These are phyloP conservation scores for Teratosphaeria epicoccoides DNA, from an alignment of 2,329 filamentous ascomycete species.

Conservation along the genomic window DNA sequence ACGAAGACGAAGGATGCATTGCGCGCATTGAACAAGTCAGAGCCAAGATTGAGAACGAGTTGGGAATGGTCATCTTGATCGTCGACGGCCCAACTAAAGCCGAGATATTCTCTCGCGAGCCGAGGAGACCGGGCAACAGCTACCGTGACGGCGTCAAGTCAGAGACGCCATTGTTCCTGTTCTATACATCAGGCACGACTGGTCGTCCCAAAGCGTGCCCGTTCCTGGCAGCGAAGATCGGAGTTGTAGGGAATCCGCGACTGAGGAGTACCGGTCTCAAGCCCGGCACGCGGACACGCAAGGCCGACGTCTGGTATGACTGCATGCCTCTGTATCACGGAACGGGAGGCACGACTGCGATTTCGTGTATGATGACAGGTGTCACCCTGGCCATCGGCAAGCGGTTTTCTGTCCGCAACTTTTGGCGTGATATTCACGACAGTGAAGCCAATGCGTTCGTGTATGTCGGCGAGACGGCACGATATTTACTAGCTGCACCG, in stretches of 20 bases:
- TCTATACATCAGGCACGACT: slow-evolving; percentile 70
- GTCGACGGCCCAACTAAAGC: slow-evolving; percentile 41
- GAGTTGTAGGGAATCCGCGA: slow-evolving; percentile 28
- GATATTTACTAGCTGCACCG: slow-evolving; percentile 61
- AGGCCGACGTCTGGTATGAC: slow-evolving; percentile 56
- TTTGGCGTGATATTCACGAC: slow-evolving; percentile 63
- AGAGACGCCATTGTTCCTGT: slow-evolving; percentile 49
- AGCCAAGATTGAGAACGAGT: slow-evolving; percentile 39
- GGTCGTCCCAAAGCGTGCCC: slow-evolving; percentile 62
- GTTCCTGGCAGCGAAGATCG: slow-evolving; percentile 44
- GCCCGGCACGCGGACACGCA: slow-evolving; percentile 24
- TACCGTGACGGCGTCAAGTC: slow-evolving; percentile 43
- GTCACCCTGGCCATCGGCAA: slow-evolving; percentile 52
- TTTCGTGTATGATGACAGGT: slow-evolving; percentile 45
- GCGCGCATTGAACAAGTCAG: slow-evolving; percentile 45
- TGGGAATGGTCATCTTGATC: slow-evolving; percentile 48
- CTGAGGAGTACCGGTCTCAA: slow-evolving; percentile 27
- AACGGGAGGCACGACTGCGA: slow-evolving; percentile 53
- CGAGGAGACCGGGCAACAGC: slow-evolving; percentile 44
- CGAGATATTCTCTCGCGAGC: slow-evolving; percentile 38
- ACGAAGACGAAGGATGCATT: slow-evolving; percentile 41
- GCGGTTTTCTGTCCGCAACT: slow-evolving; percentile 57
- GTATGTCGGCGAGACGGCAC: slow-evolving; percentile 68
- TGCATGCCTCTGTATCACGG: slow-evolving; percentile 73
- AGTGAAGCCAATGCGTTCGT: slow-evolving; percentile 59